Percentiles rank a stretch among this genome's conserved stretches.
Evolutionary conservation across 2,329 filamentous ascomycete genomes (phyloP).

Genomic region (Ophiostoma australiae): DNA sequence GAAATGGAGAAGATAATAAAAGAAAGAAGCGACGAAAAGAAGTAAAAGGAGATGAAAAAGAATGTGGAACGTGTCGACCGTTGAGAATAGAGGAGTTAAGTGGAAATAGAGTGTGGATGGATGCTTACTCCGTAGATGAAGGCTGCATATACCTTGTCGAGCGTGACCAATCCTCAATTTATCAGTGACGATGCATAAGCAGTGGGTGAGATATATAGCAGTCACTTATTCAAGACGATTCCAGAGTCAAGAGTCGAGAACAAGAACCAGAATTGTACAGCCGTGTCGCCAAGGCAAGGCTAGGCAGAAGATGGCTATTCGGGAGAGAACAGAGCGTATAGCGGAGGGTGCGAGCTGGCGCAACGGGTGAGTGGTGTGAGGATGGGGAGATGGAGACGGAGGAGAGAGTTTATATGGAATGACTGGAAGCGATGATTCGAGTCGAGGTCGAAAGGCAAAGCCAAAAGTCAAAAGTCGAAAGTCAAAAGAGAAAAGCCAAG

Average conservation of each 20-base stretch:
- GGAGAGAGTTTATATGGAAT: not conserved
- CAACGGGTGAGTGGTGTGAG: not conserved
- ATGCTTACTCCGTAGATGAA: not conserved
- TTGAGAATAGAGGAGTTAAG: not conserved
- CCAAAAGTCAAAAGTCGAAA: not conserved
- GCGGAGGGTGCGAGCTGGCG: not conserved
- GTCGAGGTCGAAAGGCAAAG: not conserved
- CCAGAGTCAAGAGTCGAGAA: not conserved
- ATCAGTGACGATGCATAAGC: not conserved
- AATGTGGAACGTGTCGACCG: not conserved
- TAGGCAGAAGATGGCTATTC: not conserved
- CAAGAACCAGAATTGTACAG: not conserved
- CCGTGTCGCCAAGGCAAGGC: conserved; percentile 13
- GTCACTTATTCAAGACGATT: not conserved
- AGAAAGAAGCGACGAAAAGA: not conserved
- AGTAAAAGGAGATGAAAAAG: not conserved
- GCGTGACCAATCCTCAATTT: not conserved
- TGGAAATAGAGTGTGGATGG: conserved; percentile 7
- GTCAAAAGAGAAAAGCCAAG: not conserved
- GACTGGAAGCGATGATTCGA: not conserved
- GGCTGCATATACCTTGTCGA: not conserved
- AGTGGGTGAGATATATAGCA: not conserved
- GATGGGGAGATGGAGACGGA: not conserved
- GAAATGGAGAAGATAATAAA: not conserved
- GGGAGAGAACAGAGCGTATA: not conserved